Evolutionary conservation across 257 asterid species (phyloP).

Genomic region (Nicotiana attenuata): DNA sequence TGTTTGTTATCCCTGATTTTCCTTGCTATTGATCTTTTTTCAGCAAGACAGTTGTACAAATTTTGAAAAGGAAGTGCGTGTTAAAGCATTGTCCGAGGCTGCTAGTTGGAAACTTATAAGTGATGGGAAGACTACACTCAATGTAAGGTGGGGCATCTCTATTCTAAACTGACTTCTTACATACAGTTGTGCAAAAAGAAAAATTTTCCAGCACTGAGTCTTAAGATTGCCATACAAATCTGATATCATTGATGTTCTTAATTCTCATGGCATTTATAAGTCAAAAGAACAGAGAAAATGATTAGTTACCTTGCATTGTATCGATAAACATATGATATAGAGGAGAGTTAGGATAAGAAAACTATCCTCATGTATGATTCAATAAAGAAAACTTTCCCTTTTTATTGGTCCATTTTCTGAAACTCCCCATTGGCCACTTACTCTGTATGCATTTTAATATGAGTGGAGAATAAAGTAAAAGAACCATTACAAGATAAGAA

Average conservation of each 20-base stretch:
- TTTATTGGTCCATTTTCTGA: too few relatives aligned
- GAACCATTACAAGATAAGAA: too few relatives aligned
- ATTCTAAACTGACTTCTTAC: background rate
- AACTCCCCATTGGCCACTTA: too few relatives aligned
- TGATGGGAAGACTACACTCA: constrained; percentile 15
- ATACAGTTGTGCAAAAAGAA: background rate
- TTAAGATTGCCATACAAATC: background rate
- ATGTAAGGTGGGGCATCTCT: constrained; percentile 32
- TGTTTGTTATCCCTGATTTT: constrained; percentile 16
- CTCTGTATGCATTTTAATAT: too few relatives aligned
- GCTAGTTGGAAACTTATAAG: constrained; percentile 40
- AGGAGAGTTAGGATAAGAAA: too few relatives aligned
- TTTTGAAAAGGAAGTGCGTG: constrained; percentile 33
- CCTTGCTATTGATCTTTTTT: constrained; percentile 11
- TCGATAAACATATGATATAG: background rate
- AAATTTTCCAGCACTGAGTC: background rate
- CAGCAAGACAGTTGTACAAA: constrained; percentile 27
- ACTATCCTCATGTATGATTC: too few relatives aligned
- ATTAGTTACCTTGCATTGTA: background rate
- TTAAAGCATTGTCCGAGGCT: constrained; percentile 31
- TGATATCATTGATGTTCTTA: background rate
- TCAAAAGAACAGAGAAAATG: background rate
- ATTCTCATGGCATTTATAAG: background rate
- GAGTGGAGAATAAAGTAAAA: too few relatives aligned
- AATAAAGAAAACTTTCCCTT: too few relatives aligned